These are phyloP conservation scores for Mortierella claussenii DNA, from an alignment of 192 early-diverging fungal genomes.

Conservation along the genomic window DNA sequence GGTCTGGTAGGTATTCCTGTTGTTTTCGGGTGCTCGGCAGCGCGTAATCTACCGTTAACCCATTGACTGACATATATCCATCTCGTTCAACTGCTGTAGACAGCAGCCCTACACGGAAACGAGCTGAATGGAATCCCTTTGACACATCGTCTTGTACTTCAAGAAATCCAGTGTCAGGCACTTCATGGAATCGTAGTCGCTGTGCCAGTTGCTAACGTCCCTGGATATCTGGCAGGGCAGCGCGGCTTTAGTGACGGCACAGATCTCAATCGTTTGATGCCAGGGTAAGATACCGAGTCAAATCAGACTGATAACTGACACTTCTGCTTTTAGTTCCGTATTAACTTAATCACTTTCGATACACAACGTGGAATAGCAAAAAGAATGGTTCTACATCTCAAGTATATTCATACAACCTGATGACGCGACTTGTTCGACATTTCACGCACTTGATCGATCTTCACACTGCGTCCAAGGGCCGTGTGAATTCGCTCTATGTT, in stretches of 20 bases:
- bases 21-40: not conserved
- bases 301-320: no score
- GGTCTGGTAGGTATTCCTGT: slow-evolving; percentile 51
- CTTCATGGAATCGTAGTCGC: slow-evolving; percentile 89
- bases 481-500: slow-evolving; percentile 91
- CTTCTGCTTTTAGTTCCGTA: no score
- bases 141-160: slow-evolving; percentile 84
- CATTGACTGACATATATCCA: no score
- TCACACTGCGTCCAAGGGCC: slow-evolving; percentile 87
- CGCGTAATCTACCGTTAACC: no score
- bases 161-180: slow-evolving; percentile 75
- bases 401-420: slow-evolving; percentile 84
- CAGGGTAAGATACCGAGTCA: slow-evolving; percentile 76
- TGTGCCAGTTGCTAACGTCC: slow-evolving; percentile 88
- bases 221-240: slow-evolving; percentile 81
- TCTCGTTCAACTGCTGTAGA: no score
- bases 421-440: slow-evolving; percentile 81
- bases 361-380: slow-evolving; percentile 55
- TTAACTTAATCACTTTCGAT: no score
- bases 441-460: slow-evolving; percentile 90
- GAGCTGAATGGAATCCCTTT: slow-evolving; percentile 93
- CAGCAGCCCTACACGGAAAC: slow-evolving; percentile 92
- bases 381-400: slow-evolving; percentile 80
- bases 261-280: slow-evolving; percentile 89
- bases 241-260: slow-evolving; percentile 89